These are phyloP conservation scores for Trichoderma afroharzianum DNA, from an alignment of 2,329 filamentous ascomycete species.

Conservation along the genomic window DNA sequence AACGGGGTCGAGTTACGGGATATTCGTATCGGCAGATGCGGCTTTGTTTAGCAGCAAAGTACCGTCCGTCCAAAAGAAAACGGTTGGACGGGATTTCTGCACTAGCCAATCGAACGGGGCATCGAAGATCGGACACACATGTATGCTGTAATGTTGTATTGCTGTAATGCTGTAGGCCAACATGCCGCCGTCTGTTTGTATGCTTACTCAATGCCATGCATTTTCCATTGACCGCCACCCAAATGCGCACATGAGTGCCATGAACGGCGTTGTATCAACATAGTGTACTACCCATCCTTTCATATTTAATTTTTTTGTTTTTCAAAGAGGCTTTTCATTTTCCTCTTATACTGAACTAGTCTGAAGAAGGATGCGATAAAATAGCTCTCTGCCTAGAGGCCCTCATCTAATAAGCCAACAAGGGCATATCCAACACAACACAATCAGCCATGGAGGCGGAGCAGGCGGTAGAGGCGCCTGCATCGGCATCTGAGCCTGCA, in stretches of 20 bases:
- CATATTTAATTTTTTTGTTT: not conserved
- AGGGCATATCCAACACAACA: not conserved
- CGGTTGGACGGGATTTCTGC: not conserved
- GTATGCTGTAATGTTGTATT: too few relatives aligned
- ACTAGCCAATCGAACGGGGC: not conserved
- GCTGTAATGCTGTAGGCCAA: not conserved
- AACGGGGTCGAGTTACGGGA: not conserved
- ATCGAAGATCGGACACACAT: not conserved
- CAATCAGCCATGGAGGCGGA: not conserved
- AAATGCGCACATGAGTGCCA: not conserved
- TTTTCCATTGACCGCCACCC: not conserved
- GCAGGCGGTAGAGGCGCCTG: not conserved
- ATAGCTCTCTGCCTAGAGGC: not conserved
- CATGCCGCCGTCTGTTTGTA: not conserved
- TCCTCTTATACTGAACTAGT: not conserved
- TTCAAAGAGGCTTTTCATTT: not conserved
- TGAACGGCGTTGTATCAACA: not conserved
- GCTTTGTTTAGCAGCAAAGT: not conserved
- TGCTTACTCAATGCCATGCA: not conserved
- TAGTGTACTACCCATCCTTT: not conserved
- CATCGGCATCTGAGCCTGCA: not conserved
- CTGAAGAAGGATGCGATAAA: not conserved
- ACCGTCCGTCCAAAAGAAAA: not conserved
- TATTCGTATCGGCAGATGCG: not conserved
- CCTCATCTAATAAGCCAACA: not conserved